Evolutionary conservation across 805 yeast species (phyloP).

Genomic region (Zygosaccharomyces pseudorouxii): DNA sequence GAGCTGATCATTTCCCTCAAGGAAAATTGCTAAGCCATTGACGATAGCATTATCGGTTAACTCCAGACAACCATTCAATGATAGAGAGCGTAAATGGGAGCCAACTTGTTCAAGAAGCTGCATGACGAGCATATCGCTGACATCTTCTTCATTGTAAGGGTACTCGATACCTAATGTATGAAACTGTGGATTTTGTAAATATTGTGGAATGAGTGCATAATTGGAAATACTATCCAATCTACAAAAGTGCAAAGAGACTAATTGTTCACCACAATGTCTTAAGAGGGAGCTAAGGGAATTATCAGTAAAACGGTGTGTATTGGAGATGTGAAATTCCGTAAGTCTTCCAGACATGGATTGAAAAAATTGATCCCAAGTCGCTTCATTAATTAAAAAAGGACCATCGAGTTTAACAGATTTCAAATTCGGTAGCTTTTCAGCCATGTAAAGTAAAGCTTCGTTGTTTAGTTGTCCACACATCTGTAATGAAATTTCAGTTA

Average conservation of each 20-base stretch:
- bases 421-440: conserved; percentile 53
- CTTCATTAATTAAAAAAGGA: conserved; percentile 75
- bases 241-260: conserved; percentile 57
- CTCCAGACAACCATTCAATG: conserved; percentile 67
- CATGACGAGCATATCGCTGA: conserved; percentile 63
- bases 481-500: conserved; percentile 59
- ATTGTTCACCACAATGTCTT: conserved; percentile 51
- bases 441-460: conserved; percentile 61
- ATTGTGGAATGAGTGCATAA: conserved; percentile 62
- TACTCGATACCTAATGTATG: conserved; percentile 60
- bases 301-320: conserved; percentile 78
- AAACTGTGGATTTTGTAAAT: conserved; percentile 43
- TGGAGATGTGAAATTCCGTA: conserved; percentile 56
- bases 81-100: conserved; percentile 49
- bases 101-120: conserved; percentile 61
- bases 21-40: conserved; percentile 57
- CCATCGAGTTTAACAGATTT: conserved; percentile 71
- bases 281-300: conserved; percentile 59
- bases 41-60: conserved; percentile 60
- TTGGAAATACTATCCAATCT: conserved; percentile 69
- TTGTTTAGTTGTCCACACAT: conserved; percentile 94
- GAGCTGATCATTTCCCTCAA: conserved; percentile 40
- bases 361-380: conserved; percentile 74
- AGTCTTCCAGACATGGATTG: conserved; percentile 51
- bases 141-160: conserved; percentile 60